A percentile compares a stretch with the other conserved stretches of the same genome.
Conservation (phyloP, 2,329 filamentous ascomycete genomes). For the Colletotrichum agaves region DNA sequence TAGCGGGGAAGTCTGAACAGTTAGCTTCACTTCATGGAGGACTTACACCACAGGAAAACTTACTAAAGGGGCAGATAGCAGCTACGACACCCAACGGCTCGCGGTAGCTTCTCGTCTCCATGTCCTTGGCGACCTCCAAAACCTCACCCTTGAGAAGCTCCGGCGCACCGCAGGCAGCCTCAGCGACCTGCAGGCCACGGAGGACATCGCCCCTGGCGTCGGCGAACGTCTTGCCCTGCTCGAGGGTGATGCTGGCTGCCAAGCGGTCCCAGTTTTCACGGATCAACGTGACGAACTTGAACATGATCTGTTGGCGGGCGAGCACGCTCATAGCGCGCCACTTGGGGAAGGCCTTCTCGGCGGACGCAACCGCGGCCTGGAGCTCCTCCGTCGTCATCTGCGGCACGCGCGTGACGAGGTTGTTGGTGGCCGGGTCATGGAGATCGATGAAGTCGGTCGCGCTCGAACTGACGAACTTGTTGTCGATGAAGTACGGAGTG, state of each 20-base stretch:
- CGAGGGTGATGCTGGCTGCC: conserved; percentile 85
- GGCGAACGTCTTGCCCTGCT: conserved; percentile 89
- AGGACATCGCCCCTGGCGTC: conserved; percentile 86
- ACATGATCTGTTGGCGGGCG: conserved; percentile 85
- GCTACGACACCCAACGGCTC: conserved; percentile 85
- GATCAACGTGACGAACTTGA: conserved; percentile 83
- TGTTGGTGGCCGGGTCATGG: conserved; percentile 86
- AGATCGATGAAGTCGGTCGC: conserved; percentile 81
- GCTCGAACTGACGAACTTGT: conserved; percentile 76
- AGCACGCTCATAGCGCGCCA: conserved; percentile 81
- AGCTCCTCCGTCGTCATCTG: conserved; percentile 84
- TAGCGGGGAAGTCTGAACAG: conserved; percentile 82
- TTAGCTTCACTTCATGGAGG: not conserved
- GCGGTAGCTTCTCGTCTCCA: conserved; percentile 86
- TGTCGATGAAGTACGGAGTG: conserved; percentile 86
- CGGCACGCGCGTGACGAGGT: conserved; percentile 84
- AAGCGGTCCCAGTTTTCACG: conserved; percentile 87
- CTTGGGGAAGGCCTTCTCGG: conserved; percentile 77
- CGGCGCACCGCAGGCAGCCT: conserved; percentile 83
- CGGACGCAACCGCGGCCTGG: conserved; percentile 78
- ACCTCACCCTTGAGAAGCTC: conserved; percentile 86
- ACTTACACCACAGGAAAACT: conserved; percentile 45
- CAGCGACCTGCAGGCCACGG: conserved; percentile 84
- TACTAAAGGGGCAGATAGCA: conserved; percentile 89
- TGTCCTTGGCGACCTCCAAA: conserved; percentile 87